Evolutionary conservation across 805 yeast genomes (phyloP).

Genomic region (Ogataea wickerhamii): DNA sequence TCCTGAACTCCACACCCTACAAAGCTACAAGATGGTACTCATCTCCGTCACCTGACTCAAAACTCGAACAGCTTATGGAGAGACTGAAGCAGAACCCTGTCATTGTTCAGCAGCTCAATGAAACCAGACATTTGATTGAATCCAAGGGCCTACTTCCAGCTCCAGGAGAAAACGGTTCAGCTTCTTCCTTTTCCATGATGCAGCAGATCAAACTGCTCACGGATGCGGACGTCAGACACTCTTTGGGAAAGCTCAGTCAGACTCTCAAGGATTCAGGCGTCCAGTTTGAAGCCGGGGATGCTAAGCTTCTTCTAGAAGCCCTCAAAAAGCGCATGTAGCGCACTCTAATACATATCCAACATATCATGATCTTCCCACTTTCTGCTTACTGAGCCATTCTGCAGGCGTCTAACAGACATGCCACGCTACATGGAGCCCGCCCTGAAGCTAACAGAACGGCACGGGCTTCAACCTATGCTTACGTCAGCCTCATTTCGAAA

Average conservation of each 20-base stretch:
- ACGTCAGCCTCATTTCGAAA: no score
- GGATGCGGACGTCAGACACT: conserved; percentile 27
- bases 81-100: conserved; percentile 32
- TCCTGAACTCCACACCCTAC: no score
- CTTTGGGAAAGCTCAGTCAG: conserved; percentile 21
- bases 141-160: conserved; percentile 20
- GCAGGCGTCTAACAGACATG: no score
- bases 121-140: conserved; percentile 28
- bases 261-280: conserved; percentile 23
- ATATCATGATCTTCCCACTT: no score
- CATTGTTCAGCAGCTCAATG: conserved; percentile 33
- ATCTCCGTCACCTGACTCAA: conserved; percentile 1
- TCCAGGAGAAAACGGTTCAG: conserved; percentile 8
- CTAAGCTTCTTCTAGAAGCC: conserved; percentile 21
- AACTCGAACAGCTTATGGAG: conserved; percentile 17
- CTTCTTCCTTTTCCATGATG: conserved; percentile 16
- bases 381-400: no score
- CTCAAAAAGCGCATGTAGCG: conserved; percentile 12
- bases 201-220: conserved; percentile 28
- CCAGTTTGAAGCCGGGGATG: conserved; percentile 25
- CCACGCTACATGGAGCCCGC: no score
- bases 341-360: no score
- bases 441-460: no score
- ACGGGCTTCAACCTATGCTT: no score
- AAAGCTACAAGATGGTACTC: background rate